Conservation (phyloP, 176 grass and related monocot species). For the Hsuehochloa calcarea region DNA sequence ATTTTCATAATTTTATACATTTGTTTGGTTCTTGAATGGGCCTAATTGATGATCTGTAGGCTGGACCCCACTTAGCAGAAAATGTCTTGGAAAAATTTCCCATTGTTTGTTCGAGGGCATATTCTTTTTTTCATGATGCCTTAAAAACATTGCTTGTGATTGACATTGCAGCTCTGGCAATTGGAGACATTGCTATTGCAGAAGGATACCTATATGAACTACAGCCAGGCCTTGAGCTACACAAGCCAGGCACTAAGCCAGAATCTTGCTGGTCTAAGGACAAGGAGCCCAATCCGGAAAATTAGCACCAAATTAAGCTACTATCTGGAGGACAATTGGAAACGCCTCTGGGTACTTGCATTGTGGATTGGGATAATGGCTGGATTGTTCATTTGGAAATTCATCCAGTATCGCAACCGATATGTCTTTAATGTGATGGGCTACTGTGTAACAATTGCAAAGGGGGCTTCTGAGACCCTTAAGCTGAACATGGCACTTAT, state of each 20-base stretch:
- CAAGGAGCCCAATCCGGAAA: slow-evolving; percentile 60
- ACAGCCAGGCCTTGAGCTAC: slow-evolving; percentile 85
- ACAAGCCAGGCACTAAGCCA: slow-evolving; percentile 89
- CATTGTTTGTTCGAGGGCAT: not conserved
- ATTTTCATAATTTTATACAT: not conserved
- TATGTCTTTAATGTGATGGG: slow-evolving; percentile 86
- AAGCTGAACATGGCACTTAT: slow-evolving; percentile 98
- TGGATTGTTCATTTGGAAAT: slow-evolving; percentile 90
- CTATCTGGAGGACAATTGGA: slow-evolving; percentile 97
- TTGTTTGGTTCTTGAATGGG: not conserved
- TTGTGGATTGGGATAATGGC: slow-evolving; percentile 88
- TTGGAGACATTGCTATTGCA: slow-evolving; percentile 86
- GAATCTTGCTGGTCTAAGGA: slow-evolving; percentile 58
- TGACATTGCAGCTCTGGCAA: slow-evolving; percentile 79
- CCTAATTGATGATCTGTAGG: not conserved
- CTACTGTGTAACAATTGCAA: slow-evolving; percentile 78
- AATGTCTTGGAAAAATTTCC: not conserved
- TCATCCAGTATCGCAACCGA: slow-evolving; percentile 74
- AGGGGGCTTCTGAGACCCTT: slow-evolving; percentile 94
- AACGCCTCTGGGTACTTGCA: slow-evolving; percentile 82
- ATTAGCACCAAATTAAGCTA: slow-evolving; percentile 70
- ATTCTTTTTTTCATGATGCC: not conserved
- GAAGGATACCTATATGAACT: slow-evolving; percentile 88
- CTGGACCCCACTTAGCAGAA: not conserved
- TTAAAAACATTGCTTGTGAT: slow-evolving; percentile 20